phyloP scores from a whole-genome alignment of 495 filamentous ascomycete genomes.

The Aspergillus avenaceus region DNA sequence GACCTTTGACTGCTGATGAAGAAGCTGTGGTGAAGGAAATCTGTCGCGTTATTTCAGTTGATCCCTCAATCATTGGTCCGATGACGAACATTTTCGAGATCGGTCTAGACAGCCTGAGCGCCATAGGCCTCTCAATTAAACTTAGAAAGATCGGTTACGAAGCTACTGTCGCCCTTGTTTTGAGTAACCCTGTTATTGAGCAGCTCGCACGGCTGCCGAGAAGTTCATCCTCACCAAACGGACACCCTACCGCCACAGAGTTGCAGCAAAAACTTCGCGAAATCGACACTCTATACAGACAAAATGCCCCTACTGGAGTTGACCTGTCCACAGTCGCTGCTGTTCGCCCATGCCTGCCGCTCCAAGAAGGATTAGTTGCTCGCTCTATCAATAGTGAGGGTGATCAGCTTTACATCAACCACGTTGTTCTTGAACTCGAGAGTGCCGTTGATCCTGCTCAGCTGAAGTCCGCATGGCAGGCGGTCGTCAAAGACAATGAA shows the following conservation, averaged over 20 bases:
- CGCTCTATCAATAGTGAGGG: constrained; percentile 61
- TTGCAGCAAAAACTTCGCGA: constrained; percentile 18
- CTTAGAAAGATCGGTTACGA: constrained; percentile 54
- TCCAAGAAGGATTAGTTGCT: constrained; percentile 76
- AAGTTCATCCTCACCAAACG: constrained; percentile 2
- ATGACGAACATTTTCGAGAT: constrained; percentile 44
- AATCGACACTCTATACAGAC: constrained; percentile 54
- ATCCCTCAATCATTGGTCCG: constrained; percentile 43
- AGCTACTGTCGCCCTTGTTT: constrained; percentile 59
- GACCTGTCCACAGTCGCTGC: constrained; percentile 8
- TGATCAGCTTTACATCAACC: constrained; percentile 72
- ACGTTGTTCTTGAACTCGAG: constrained; percentile 59
- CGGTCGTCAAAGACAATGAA: constrained; percentile 46
- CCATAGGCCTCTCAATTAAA: constrained; percentile 57
- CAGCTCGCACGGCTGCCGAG: constrained; percentile 37
- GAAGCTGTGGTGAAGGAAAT: constrained; percentile 19
- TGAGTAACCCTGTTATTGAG: constrained; percentile 61
- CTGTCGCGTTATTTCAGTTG: constrained; percentile 15
- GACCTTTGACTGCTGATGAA: constrained; percentile 16
- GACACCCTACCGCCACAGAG: neutral
- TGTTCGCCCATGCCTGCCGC: constrained; percentile 46
- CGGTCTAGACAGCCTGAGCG: constrained; percentile 35
- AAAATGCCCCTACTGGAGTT: constrained; percentile 25
- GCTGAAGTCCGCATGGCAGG: constrained; percentile 54
- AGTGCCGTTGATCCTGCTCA: constrained; percentile 41